Conservation (phyloP, 805 yeast species). For the Candida endomychidarum region DNA sequence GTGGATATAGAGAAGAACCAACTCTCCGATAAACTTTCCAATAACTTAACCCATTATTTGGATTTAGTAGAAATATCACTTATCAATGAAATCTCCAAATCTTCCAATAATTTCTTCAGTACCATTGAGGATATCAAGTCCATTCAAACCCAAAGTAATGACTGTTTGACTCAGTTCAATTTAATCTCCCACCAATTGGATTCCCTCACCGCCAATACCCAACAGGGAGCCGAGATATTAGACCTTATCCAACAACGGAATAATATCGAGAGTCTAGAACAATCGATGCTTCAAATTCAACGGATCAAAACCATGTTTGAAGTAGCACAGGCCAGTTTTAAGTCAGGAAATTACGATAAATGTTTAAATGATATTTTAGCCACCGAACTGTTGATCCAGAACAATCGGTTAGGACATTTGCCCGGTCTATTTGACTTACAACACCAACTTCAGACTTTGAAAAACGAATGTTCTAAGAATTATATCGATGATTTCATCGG, state of each 20-base stretch:
- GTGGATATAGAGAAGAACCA: slow-evolving; percentile 28
- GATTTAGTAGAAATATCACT: slow-evolving; percentile 83
- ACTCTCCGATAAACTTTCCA: slow-evolving; percentile 59
- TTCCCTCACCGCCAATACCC: slow-evolving; percentile 46
- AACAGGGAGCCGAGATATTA: slow-evolving; percentile 50
- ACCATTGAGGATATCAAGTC: slow-evolving; percentile 77
- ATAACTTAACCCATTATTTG: slow-evolving; percentile 74
- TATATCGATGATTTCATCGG: slow-evolving; percentile 59
- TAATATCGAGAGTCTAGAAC: slow-evolving; percentile 64
- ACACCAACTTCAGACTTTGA: slow-evolving; percentile 53
- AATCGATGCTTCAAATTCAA: slow-evolving; percentile 54
- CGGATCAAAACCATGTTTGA: slow-evolving; percentile 28
- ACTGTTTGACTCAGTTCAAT: slow-evolving; percentile 49
- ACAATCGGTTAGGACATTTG: slow-evolving; percentile 39
- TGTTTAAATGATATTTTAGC: slow-evolving; percentile 60
- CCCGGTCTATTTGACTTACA: slow-evolving; percentile 53
- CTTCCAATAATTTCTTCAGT: slow-evolving; percentile 81
- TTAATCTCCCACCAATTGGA: slow-evolving; percentile 47
- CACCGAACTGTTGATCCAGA: slow-evolving; percentile 53
- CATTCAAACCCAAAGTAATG: slow-evolving; percentile 55
- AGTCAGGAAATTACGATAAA: slow-evolving; percentile 46
- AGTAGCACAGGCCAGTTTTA: slow-evolving; percentile 41
- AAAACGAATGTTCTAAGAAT: slow-evolving; percentile 67
- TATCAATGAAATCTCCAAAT: slow-evolving; percentile 77
- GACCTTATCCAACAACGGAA: slow-evolving; percentile 51